A percentile compares a stretch with the other conserved stretches of the same genome.
phyloP scores from a whole-genome alignment of 495 filamentous ascomycete genomes.

The Eremomyces bilateralis region DNA sequence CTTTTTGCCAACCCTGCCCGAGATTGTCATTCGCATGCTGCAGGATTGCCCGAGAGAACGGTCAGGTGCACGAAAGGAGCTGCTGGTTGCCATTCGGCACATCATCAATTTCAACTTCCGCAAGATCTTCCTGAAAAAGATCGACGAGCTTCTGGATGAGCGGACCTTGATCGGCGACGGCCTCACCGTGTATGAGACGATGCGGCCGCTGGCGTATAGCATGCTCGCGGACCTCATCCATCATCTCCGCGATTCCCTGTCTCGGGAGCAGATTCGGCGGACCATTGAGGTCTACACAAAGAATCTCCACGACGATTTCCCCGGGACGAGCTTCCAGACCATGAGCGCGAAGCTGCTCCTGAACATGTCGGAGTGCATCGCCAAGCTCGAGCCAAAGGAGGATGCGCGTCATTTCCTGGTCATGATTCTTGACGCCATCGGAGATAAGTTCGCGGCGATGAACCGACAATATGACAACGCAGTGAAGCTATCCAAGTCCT shows the following conservation, averaged over 20 bases:
- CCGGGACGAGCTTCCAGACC: constrained; percentile 95
- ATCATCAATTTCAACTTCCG: constrained; percentile 99
- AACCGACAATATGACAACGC: constrained; percentile 88
- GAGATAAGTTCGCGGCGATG: constrained; percentile 96
- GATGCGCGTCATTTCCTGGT: constrained; percentile 91
- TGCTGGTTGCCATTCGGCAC: constrained; percentile 88
- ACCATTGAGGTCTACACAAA: constrained; percentile 95
- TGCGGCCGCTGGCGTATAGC: constrained; percentile 90
- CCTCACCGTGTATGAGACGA: constrained; percentile 85
- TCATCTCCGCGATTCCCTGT: constrained; percentile 72
- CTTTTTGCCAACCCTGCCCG: constrained; percentile 70
- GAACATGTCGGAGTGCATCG: constrained; percentile 96
- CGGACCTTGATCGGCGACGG: constrained; percentile 87
- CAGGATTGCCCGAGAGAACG: constrained; percentile 90
- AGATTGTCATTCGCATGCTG: constrained; percentile 76
- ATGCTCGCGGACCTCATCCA: constrained; percentile 97
- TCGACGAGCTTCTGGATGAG: constrained; percentile 88
- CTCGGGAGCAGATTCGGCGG: constrained; percentile 70
- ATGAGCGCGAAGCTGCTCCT: constrained; percentile 96
- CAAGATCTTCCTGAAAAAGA: constrained; percentile 83
- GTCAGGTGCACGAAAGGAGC: constrained; percentile 79
- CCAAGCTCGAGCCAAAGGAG: constrained; percentile 68
- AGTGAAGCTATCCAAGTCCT: constrained; percentile 66
- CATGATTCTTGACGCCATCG: constrained; percentile 93
- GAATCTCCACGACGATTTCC: constrained; percentile 88